Base-by-base conservation (phyloP, 2,329 filamentous ascomycete species). In the Mollisia scopiformis region DNA sequence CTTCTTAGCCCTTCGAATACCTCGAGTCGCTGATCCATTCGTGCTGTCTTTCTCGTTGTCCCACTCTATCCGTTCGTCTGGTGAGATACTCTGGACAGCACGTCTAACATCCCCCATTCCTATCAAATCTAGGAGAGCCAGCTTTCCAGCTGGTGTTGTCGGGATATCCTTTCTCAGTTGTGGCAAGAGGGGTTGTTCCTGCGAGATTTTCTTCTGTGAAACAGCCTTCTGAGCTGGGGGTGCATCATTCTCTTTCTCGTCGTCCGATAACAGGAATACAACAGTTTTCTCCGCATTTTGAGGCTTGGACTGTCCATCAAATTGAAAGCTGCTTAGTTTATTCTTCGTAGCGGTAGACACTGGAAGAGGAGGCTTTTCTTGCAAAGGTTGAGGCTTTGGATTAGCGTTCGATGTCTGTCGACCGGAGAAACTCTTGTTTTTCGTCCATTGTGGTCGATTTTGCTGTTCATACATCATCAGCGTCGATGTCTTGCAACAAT, bases 1-100 rank as follows among this genome's bases (percentile, higher is more conserved):
- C 74, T 93, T 93, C 75, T 72, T 73, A 75, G 68, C 67, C 59
- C 75, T 72, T 51, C 72, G 74, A 16, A 83, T 67, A 69, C 77
- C 76, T 78, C 74, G 79, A 79, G 83, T 62, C 31, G 56, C 77
- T 23, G 78, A 75, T 41, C 72, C 68, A 58, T 78, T 77, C 13
- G 75, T 66, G 11, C 69, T 73, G 65, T 80, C 76, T 61, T 79
- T 76, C 62, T 78, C 79, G 58, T 80, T 65, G 41, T 86, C 80
- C 88, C 88, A 90, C 28, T 83, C 76, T 27, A 90, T 78, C 57
- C 81, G 81, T 53, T 89, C 87, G 64, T 83, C 83, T 2, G 87
- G 87, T 13, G 86, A 88, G 28, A 76, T 73, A 14, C 82, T 77
- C 13, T 81, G 75, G 54, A 83, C 79, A 35, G 75, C 70, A 71